phyloP scores from a whole-genome alignment of 257 asterid species.

The Rubia yunnanensis region DNA sequence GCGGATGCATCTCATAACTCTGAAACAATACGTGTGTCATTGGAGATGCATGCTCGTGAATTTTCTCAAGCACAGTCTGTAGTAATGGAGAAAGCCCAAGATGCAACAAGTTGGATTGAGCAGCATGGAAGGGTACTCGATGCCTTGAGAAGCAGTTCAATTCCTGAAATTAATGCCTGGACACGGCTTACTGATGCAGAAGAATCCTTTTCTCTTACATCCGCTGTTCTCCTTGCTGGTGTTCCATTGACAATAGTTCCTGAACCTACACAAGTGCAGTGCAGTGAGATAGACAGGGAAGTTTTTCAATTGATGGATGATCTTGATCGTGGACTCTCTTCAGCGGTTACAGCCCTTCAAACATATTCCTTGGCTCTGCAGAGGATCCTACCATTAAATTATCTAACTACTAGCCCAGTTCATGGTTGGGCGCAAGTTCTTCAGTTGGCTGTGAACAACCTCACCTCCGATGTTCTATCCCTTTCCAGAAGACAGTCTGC shows the following conservation, averaged over 20 bases:
- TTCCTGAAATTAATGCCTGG: constrained; percentile 57
- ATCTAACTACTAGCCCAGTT: constrained; percentile 79
- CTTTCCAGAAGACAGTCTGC: constrained; percentile 70
- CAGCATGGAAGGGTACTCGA: constrained; percentile 88
- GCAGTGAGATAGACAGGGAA: constrained; percentile 85
- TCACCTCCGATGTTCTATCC: constrained; percentile 63
- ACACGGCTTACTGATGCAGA: constrained; percentile 48
- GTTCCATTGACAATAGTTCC: constrained; percentile 94
- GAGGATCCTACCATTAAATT: constrained; percentile 75
- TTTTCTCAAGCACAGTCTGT: constrained; percentile 68
- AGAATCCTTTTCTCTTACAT: constrained; percentile 68
- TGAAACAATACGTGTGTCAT: constrained; percentile 56
- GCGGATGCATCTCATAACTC: constrained; percentile 67
- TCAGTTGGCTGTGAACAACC: constrained; percentile 53
- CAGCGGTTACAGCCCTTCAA: constrained; percentile 70
- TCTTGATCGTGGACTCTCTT: constrained; percentile 74
- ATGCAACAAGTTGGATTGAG: constrained; percentile 87
- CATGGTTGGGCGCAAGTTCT: constrained; percentile 92
- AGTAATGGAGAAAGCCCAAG: constrained; percentile 75
- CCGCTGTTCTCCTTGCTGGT: constrained; percentile 83
- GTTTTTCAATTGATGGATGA: constrained; percentile 68
- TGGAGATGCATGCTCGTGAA: constrained; percentile 73
- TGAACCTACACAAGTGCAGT: constrained; percentile 92
- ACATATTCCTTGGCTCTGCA: constrained; percentile 84
- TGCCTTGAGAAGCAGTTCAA: constrained; percentile 74